Evolutionary conservation across 371 early-diverging fungal species (phyloP).

Genomic region (Blakeslea trispora): DNA sequence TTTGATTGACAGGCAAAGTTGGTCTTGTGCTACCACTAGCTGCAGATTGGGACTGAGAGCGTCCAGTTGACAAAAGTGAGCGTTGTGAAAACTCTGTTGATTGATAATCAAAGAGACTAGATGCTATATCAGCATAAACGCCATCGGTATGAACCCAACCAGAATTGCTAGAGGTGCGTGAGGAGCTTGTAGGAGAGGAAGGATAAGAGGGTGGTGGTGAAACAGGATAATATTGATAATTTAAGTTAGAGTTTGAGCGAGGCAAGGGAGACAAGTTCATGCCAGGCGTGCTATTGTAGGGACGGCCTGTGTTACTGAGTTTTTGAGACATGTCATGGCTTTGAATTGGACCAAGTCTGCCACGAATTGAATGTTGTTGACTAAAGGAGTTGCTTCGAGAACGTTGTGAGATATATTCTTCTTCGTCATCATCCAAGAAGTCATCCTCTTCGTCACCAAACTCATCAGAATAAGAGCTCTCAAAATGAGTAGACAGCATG

Average conservation of each 20-base stretch:
- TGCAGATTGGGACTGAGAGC: slow-evolving; percentile 50
- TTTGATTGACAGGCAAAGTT: slow-evolving; percentile 29
- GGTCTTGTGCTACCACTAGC: slow-evolving; percentile 18
- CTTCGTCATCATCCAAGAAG: slow-evolving; percentile 43
- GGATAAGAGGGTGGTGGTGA: slow-evolving; percentile 67
- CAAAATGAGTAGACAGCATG: slow-evolving; percentile 4
- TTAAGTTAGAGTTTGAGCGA: slow-evolving; percentile 23
- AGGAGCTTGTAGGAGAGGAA: slow-evolving; percentile 57
- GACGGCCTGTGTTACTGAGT: slow-evolving; percentile 11
- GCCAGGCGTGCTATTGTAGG: slow-evolving; percentile 24
- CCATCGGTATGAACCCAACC: slow-evolving; percentile 43
- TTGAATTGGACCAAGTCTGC: slow-evolving; percentile 7
- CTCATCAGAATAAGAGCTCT: slow-evolving; percentile 2
- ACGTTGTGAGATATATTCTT: slow-evolving; percentile 27
- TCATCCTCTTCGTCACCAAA: slow-evolving; percentile 24
- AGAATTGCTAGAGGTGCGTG: slow-evolving; percentile 36
- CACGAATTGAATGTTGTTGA: slow-evolving; percentile 8
- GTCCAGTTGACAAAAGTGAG: slow-evolving; percentile 25
- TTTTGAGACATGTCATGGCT: slow-evolving; percentile 9
- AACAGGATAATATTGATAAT: slow-evolving; percentile 47
- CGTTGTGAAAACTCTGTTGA: slow-evolving; percentile 15
- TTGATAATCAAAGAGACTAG: slow-evolving; percentile 38
- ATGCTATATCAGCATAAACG: slow-evolving; percentile 41
- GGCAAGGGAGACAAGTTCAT: slow-evolving; percentile 36
- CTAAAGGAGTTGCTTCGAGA: slow-evolving; percentile 22